Evolutionary conservation across 2,329 filamentous ascomycete species (phyloP).

Genomic region (Nannizziopsis arthrosporioides): DNA sequence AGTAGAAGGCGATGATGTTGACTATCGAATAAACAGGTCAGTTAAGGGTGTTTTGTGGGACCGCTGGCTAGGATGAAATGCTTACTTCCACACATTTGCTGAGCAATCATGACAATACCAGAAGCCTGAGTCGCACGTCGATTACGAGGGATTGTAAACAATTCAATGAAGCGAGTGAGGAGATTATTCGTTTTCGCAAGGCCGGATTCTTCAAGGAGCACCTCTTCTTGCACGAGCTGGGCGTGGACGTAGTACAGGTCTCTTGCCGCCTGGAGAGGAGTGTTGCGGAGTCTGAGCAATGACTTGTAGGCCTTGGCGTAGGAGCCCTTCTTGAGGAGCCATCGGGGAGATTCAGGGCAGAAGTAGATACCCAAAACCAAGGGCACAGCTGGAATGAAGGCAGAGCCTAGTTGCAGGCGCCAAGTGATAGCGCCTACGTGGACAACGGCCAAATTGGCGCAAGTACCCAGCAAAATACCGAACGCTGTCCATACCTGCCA

Average conservation of each 20-base stretch:
- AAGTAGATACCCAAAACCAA: constrained; percentile 48
- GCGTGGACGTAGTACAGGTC: constrained; percentile 49
- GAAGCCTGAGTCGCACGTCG: constrained; percentile 23
- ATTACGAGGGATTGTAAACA: constrained; percentile 25
- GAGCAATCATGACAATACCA: constrained; percentile 24
- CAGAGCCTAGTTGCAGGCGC: constrained; percentile 53
- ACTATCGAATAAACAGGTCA: constrained; percentile 26
- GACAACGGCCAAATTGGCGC: constrained; percentile 53
- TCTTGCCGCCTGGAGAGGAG: constrained; percentile 47
- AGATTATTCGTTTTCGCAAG: constrained; percentile 39
- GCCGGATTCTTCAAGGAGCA: constrained; percentile 32
- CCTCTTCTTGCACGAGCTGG: constrained; percentile 23
- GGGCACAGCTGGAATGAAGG: constrained; percentile 52
- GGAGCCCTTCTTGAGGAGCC: constrained; percentile 55
- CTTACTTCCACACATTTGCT: constrained; percentile 28
- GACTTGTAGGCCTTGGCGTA: constrained; percentile 51
- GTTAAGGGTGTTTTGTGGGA: constrained; percentile 5
- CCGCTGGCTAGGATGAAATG: constrained; percentile 14
- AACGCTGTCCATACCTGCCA: constrained; percentile 44
- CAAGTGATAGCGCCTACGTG: constrained; percentile 49
- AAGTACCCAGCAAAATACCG: constrained; percentile 56
- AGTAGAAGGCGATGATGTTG: constrained; percentile 64
- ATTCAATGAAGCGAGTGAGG: constrained; percentile 27
- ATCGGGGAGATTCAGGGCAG: constrained; percentile 54
- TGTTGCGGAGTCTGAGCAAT: constrained; percentile 48